phyloP scores from a whole-genome alignment of 1,284 basidiomycete species.

The Chiua sp. region DNA sequence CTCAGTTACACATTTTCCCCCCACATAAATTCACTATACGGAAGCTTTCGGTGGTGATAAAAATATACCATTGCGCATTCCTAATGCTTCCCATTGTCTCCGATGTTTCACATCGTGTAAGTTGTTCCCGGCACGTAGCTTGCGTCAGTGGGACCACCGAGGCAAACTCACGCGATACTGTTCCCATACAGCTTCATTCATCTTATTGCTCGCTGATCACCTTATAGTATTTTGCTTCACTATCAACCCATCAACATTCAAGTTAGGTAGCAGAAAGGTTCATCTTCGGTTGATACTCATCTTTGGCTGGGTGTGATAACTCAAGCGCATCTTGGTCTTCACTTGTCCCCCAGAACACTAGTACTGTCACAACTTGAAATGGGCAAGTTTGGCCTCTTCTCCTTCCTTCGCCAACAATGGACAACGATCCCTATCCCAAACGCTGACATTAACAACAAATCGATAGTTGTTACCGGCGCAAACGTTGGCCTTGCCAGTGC shows the following conservation, averaged over 20 bases:
- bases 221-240: no score
- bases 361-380: slow-evolving; percentile 16
- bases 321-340: not conserved
- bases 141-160: not conserved
- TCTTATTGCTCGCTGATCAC: no score
- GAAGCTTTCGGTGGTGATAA: not conserved
- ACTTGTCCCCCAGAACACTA: not conserved
- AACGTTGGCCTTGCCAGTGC: slow-evolving; percentile 42
- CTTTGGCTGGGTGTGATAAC: not conserved
- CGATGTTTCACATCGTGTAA: not conserved
- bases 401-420: slow-evolving; percentile 32
- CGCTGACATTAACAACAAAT: slow-evolving; percentile 35
- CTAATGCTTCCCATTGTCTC: not conserved
- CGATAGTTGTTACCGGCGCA: slow-evolving; percentile 36
- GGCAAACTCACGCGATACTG: not conserved
- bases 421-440: slow-evolving; percentile 25
- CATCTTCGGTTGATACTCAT: not conserved
- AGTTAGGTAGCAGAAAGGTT: not conserved
- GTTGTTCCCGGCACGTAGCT: not conserved
- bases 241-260: not conserved
- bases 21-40: no score
- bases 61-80: not conserved
- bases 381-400: slow-evolving; percentile 23
- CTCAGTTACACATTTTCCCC: no score
- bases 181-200: not conserved